phyloP scores from a whole-genome alignment of 257 asterid species.

The Ehretia macrophylla region DNA sequence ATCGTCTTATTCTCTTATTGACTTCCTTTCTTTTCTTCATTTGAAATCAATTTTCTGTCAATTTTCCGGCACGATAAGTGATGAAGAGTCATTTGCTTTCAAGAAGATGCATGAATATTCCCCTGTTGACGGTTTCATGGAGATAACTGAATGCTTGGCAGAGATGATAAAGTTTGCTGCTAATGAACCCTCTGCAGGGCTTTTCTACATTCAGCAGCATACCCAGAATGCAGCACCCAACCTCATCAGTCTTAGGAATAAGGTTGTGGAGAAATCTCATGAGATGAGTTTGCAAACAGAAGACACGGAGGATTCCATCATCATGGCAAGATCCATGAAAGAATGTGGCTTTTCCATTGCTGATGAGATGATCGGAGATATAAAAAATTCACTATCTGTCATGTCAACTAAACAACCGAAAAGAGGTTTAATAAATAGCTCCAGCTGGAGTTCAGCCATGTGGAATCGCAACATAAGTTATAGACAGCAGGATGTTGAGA shows the following conservation, averaged over 20 bases:
- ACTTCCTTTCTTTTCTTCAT: neutral
- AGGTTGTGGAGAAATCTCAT: conserved; percentile 48
- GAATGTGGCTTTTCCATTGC: conserved; percentile 74
- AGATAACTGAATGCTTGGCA: conserved; percentile 67
- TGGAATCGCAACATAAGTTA: conserved; percentile 47
- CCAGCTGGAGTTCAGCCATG: conserved; percentile 64
- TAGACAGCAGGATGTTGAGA: conserved; percentile 32
- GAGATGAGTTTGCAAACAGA: conserved; percentile 62
- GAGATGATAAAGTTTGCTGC: conserved; percentile 83
- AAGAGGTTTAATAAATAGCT: conserved; percentile 43
- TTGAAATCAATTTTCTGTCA: neutral
- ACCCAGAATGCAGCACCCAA: conserved; percentile 65
- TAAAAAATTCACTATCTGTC: conserved; percentile 56
- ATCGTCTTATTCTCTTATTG: no score
- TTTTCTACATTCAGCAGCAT: conserved; percentile 88
- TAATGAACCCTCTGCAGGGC: conserved; percentile 96
- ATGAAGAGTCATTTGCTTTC: conserved; percentile 71
- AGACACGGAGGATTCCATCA: conserved; percentile 79
- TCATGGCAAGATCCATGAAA: conserved; percentile 65
- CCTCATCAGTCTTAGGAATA: conserved; percentile 61
- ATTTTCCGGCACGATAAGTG: conserved; percentile 36
- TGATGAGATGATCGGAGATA: conserved; percentile 73
- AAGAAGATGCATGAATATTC: conserved; percentile 81
- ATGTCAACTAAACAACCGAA: conserved; percentile 60
- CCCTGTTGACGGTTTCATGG: conserved; percentile 75